A percentile compares a stretch with the other conserved stretches of the same genome.
Conservation (phyloP, 148 eudicot genomes). For the Chenopodium quinoa region DNA sequence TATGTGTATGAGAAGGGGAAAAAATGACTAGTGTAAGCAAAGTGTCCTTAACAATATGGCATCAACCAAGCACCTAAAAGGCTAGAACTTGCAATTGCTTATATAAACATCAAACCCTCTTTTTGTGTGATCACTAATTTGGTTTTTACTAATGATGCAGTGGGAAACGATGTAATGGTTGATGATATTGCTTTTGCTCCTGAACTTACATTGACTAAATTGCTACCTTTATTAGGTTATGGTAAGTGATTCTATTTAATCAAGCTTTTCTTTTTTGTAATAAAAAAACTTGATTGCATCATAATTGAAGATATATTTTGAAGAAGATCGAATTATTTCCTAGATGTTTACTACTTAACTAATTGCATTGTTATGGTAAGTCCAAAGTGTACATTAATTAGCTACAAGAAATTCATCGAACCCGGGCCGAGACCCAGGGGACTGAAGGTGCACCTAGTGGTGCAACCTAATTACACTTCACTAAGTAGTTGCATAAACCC, state of each 20-base stretch:
- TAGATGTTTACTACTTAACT: no score
- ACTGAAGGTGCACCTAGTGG: no score
- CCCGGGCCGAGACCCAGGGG: no score
- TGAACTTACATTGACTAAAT: constrained; percentile 39
- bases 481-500: no score
- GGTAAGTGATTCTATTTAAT: constrained; percentile 37
- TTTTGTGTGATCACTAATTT: not conserved
- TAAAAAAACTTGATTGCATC: not conserved
- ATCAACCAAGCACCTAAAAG: not conserved
- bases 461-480: no score
- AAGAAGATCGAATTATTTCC: not conserved
- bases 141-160: constrained; percentile 33
- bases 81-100: not conserved
- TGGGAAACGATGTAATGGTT: constrained; percentile 69
- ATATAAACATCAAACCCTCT: no score
- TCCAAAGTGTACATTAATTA: not conserved
- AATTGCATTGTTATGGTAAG: not conserved
- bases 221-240: constrained; percentile 57
- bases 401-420: not conserved
- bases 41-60: no score
- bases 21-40: no score
- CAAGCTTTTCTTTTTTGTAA: not conserved
- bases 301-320: not conserved
- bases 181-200: constrained; percentile 72
- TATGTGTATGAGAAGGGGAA: no score